phyloP scores from a whole-genome alignment of 2,329 filamentous ascomycete species.

The Talaromyces piceae region DNA sequence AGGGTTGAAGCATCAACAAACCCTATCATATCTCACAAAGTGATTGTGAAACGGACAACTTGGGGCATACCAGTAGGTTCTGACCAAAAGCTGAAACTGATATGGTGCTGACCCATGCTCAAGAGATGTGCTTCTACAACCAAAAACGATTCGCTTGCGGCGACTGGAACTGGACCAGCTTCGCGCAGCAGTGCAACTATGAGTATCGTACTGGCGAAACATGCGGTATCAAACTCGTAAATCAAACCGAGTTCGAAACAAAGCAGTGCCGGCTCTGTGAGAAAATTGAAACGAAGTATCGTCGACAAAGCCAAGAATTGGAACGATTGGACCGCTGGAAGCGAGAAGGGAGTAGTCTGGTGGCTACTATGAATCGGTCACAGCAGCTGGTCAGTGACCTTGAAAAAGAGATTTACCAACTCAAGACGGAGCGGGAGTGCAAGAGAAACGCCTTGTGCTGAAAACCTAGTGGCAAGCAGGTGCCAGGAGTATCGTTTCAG shows the following conservation, averaged over 20 bases:
- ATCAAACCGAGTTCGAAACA: conserved; percentile 57
- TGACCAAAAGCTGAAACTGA: conserved; percentile 16
- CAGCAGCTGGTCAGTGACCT: conserved; percentile 66
- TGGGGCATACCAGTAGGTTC: conserved; percentile 25
- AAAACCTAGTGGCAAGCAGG: conserved; percentile 3
- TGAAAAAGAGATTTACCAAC: conserved; percentile 59
- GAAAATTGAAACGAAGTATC: conserved; percentile 78
- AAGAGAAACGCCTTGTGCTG: conserved; percentile 26
- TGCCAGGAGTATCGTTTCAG: not conserved
- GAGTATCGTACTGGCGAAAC: conserved; percentile 96
- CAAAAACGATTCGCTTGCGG: conserved; percentile 77
- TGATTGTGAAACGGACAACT: not conserved
- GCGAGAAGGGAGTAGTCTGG: conserved; percentile 56
- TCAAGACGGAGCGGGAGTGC: conserved; percentile 50
- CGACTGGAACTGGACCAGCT: conserved; percentile 92
- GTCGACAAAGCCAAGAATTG: conserved; percentile 65
- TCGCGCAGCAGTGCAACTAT: conserved; percentile 85
- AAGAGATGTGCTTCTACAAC: conserved; percentile 91
- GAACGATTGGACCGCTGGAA: conserved; percentile 71
- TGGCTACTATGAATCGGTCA: conserved; percentile 58
- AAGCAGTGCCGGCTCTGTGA: conserved; percentile 77
- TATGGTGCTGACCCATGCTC: conserved; percentile 23
- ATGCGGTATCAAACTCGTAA: conserved; percentile 86
- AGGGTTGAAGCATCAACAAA: not conserved
- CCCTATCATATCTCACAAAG: conserved; percentile 3